Evolutionary conservation across 371 early-diverging fungal genomes (phyloP), one percentile per base, ranked within the genome.

Genomic region (Batkoa obscura): DNA sequence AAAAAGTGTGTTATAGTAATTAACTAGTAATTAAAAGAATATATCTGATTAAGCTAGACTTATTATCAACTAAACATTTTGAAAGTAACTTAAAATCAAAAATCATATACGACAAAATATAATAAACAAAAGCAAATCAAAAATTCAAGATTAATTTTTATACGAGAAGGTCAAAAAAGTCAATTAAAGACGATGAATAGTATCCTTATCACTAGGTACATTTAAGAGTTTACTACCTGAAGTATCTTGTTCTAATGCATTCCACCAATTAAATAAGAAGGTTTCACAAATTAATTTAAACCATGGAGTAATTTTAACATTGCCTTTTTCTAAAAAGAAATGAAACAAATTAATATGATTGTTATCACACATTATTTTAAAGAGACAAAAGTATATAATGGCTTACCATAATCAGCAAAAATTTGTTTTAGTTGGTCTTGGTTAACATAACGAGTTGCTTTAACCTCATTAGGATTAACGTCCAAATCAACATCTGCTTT

Each of bases 181-280:
- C 23, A 45, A 13, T 45, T 45, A 45, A 23, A 45, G 45, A 45
- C 45, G 45, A 43, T 60, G 56, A 6, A 94, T 87, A 47, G 78
- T 83, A 35, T 76, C 60, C 13, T 71, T 72, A 61, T 90, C 86
- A 58, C 76, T 72, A 39, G 76, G 64, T 10, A 50, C 50, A 10
- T 31, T 33, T 5, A 33, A 50, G 8, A 50, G 32, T 10, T 33
- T 33, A 32, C 13, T 13, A 10, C 33, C 50, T 2, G 47, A 56
- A 5, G 79, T 75, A 56, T 90, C 71, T 46, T 75, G 69, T 62
- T 83, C 89, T 56, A 94, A 67, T 47, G 80, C 71, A 60, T 74
- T 74, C 97, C 97, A 96, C 97, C 97, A 96, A 58, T 80, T 77
- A 70, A 86, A 93, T 63, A 96, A 66, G 66, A 91, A 90, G 59